A percentile compares a stretch with the other conserved stretches of the same genome.
phyloP scores from a whole-genome alignment of 352 stramenopile genomes.

The Phytophthora tubulina region DNA sequence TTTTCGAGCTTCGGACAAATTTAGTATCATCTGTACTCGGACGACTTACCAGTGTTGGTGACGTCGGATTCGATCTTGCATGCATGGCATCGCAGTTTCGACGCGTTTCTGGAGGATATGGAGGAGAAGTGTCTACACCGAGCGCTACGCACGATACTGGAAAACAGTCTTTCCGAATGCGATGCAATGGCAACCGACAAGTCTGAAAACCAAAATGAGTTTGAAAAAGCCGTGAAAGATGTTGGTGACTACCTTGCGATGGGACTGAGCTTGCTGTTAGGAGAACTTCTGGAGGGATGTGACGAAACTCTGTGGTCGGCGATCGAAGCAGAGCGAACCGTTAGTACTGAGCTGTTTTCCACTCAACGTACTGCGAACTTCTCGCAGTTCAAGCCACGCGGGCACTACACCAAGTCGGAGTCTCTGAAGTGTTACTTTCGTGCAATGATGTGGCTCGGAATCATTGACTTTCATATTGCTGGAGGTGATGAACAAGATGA shows the following conservation, averaged over 20 bases:
- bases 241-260: constrained; percentile 22
- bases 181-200: not conserved
- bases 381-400: constrained; percentile 37
- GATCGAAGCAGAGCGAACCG: not conserved
- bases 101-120: constrained; percentile 35
- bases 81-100: constrained; percentile 49
- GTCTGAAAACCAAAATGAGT: not conserved
- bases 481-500: constrained; percentile 10
- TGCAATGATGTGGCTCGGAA: constrained; percentile 37
- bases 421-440: constrained; percentile 30
- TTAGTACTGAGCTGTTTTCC: not conserved
- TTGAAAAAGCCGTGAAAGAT: constrained; percentile 6
- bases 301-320: not conserved
- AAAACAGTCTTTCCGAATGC: not conserved
- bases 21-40: constrained; percentile 41
- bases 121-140: constrained; percentile 16
- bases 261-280: constrained; percentile 22
- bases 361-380: constrained; percentile 26
- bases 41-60: constrained; percentile 47
- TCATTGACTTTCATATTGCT: constrained; percentile 27
- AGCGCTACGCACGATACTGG: constrained; percentile 10
- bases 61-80: constrained; percentile 48
- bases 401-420: constrained; percentile 38
- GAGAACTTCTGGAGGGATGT: not conserved
- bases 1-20: constrained; percentile 34